Evolutionary conservation across 179 eudicot genomes (phyloP).

Genomic region (Actinidia polygama): DNA sequence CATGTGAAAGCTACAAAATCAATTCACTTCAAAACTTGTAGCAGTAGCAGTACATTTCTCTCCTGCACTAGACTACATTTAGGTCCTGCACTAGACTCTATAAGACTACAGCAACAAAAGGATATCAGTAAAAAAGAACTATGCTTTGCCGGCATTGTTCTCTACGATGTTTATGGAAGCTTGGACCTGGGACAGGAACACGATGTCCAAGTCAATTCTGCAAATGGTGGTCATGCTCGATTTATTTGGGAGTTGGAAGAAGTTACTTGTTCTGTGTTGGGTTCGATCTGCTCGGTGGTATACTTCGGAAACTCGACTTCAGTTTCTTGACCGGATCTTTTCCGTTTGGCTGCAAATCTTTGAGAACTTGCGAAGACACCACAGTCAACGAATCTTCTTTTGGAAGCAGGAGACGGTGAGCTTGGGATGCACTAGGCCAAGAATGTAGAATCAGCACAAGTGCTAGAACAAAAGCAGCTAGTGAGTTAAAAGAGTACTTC

Average conservation of each 20-base stretch:
- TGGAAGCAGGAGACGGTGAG: constrained; percentile 26
- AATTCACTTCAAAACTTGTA: not conserved
- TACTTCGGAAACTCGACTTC: constrained; percentile 42
- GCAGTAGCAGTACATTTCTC: not conserved
- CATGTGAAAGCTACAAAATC: not conserved
- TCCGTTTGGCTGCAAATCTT: constrained; percentile 20
- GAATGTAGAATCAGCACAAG: constrained; percentile 43
- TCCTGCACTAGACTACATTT: not conserved
- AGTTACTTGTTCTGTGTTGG: constrained; percentile 58
- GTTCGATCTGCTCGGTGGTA: constrained; percentile 48
- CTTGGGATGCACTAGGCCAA: constrained; percentile 27
- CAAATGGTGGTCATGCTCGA: not conserved
- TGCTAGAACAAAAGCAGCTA: constrained; percentile 38
- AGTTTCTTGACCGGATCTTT: constrained; percentile 31
- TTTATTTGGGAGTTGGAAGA: not conserved
- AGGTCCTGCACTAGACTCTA: not conserved
- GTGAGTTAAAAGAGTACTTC: constrained; percentile 33
- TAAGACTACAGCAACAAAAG: not conserved
- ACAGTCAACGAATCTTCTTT: constrained; percentile 3
- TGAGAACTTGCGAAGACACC: constrained; percentile 21
- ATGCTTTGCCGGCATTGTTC: not conserved
- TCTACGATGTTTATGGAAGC: not conserved
- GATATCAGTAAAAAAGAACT: not conserved
- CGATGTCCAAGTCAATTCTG: no score
- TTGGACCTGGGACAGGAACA: no score